Conservation (phyloP, 2,329 filamentous ascomycete species). For the Cephalotrichum gorgonifer region DNA sequence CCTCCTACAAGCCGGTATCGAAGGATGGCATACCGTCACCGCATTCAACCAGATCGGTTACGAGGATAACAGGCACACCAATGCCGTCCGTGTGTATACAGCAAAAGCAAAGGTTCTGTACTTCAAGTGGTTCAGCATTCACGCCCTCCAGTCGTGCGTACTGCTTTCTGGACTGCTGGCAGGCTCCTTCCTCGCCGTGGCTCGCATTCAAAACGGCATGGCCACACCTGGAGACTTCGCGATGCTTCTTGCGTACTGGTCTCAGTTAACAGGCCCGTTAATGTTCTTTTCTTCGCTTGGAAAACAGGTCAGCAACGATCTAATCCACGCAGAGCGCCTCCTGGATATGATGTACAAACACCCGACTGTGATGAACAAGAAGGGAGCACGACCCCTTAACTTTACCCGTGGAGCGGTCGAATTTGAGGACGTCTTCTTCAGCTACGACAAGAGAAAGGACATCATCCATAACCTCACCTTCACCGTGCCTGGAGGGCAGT, state of each 20-base stretch:
- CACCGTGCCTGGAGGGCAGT: constrained; percentile 37
- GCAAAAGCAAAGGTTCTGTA: constrained; percentile 23
- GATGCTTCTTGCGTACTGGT: constrained; percentile 64
- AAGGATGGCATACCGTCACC: constrained; percentile 49
- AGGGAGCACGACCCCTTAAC: constrained; percentile 36
- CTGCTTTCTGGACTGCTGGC: constrained; percentile 61
- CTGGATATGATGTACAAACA: constrained; percentile 48
- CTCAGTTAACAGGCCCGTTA: constrained; percentile 59
- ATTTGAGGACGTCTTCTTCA: constrained; percentile 45
- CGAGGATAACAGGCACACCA: constrained; percentile 42
- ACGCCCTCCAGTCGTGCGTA: constrained; percentile 47
- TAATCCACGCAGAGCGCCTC: constrained; percentile 47
- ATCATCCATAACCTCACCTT: constrained; percentile 46
- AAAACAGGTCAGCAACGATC: constrained; percentile 43
- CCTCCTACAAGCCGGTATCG: constrained; percentile 43
- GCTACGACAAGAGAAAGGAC: constrained; percentile 48
- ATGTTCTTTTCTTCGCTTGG: constrained; percentile 56
- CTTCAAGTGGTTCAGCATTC: constrained; percentile 11
- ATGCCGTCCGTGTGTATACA: constrained; percentile 26
- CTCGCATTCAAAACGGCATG: constrained; percentile 52
- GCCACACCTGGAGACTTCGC: constrained; percentile 59
- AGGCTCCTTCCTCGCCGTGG: constrained; percentile 48
- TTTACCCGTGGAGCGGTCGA: constrained; percentile 42
- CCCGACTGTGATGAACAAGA: constrained; percentile 42
- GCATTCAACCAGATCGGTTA: constrained; percentile 50